Percentiles rank a stretch among this genome's conserved stretches.
These are phyloP conservation scores for Elsinoe fawcettii DNA, from an alignment of 2,329 filamentous ascomycete genomes.

Conservation along the genomic window DNA sequence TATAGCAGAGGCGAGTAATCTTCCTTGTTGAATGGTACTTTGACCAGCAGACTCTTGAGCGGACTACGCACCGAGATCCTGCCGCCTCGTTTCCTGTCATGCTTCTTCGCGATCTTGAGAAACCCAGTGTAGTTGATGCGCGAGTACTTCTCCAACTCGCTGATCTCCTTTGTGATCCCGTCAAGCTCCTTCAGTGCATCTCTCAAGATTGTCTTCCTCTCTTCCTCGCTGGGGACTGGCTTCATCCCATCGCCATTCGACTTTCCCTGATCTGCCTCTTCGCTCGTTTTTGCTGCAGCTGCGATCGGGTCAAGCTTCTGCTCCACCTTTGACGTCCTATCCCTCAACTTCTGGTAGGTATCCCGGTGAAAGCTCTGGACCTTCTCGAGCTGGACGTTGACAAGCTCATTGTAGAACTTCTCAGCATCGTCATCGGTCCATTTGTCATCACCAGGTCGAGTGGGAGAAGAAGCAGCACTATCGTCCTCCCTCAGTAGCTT, in stretches of 20 bases:
- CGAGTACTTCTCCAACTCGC: constrained; percentile 89
- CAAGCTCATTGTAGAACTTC: constrained; percentile 86
- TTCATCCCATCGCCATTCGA: constrained; percentile 28
- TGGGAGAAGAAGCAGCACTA: constrained; percentile 36
- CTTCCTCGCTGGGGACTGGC: constrained; percentile 32
- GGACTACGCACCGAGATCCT: constrained; percentile 75
- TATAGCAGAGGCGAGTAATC: constrained; percentile 86
- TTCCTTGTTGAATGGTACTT: constrained; percentile 89
- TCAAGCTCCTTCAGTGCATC: constrained; percentile 76
- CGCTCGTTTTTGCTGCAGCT: constrained; percentile 27
- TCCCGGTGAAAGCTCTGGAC: constrained; percentile 82
- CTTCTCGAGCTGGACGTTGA: constrained; percentile 92
- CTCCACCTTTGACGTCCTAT: constrained; percentile 66
- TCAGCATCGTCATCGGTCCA: constrained; percentile 96
- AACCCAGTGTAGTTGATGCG: constrained; percentile 96
- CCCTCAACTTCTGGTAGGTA: constrained; percentile 72
- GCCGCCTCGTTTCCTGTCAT: constrained; percentile 83
- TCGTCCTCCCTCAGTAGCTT: constrained; percentile 72
- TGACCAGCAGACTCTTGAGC: constrained; percentile 80
- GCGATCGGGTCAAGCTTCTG: constrained; percentile 53
- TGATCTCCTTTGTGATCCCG: constrained; percentile 79
- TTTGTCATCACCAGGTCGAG: constrained; percentile 45
- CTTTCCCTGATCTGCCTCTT: constrained; percentile 29
- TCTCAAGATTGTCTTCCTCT: constrained; percentile 50
- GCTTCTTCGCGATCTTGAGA: constrained; percentile 97